These are phyloP conservation scores for Chlamydomonas applanata DNA, from an alignment of 139 green algal species.

Conservation along the genomic window DNA sequence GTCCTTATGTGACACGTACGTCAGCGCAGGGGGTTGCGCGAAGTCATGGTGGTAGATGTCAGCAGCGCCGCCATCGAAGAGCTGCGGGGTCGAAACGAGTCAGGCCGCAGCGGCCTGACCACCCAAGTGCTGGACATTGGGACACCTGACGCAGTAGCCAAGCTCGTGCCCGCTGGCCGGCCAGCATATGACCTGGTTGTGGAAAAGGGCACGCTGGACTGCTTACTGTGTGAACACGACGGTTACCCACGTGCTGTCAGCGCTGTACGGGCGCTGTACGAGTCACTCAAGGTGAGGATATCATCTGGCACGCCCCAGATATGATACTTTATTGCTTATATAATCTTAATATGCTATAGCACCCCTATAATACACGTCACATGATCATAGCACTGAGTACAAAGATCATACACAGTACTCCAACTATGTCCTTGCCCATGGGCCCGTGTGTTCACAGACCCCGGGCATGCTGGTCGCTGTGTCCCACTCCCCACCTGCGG, in stretches of 20 bases:
- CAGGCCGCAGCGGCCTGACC: no score
- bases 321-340: no score
- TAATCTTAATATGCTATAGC: no score
- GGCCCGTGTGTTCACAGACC: conserved; percentile 4
- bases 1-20: not conserved
- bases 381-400: no score
- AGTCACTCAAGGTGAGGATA: conserved; percentile 6
- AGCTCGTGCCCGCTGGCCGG: no score
- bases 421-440: no score
- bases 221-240: not conserved
- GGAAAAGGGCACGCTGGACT: conserved; percentile 17
- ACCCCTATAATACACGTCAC: no score
- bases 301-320: no score
- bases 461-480: conserved; percentile 13
- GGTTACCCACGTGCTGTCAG: not conserved
- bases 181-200: no score
- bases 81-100: not conserved
- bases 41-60: conserved; percentile 13
- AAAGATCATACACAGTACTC: no score
- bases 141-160: no score
- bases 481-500: conserved; percentile 12
- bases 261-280: conserved; percentile 8
- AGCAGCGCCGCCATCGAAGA: not conserved
- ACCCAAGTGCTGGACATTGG: no score
- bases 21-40: conserved; percentile 8